These are phyloP conservation scores for Fusarium sp. DNA, from an alignment of 2,329 filamentous ascomycete species.

Conservation along the genomic window DNA sequence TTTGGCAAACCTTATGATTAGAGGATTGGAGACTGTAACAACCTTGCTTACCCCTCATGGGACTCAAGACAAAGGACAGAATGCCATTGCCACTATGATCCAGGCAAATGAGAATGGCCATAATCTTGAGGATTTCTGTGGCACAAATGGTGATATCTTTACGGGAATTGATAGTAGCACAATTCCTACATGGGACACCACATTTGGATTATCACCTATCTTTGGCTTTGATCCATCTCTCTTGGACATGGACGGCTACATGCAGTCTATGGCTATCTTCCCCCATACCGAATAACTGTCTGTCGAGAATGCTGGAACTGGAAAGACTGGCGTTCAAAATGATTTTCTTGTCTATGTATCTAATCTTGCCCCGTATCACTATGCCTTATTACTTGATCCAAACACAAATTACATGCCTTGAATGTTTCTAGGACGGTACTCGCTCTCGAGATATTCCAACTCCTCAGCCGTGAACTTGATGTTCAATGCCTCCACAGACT, in stretches of 20 bases:
- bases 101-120: neutral
- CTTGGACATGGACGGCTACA: slow-evolving; percentile 27
- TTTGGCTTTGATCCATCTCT: slow-evolving; percentile 45
- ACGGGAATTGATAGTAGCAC: slow-evolving; percentile 23
- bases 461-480: slow-evolving; percentile 68
- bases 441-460: slow-evolving; percentile 69
- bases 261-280: slow-evolving; percentile 35
- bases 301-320: neutral
- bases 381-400: neutral
- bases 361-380: neutral
- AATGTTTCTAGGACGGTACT: slow-evolving; percentile 66
- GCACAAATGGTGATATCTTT: slow-evolving; percentile 11
- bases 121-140: slow-evolving; percentile 2
- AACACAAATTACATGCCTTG: slow-evolving; percentile 41
- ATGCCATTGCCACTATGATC: neutral
- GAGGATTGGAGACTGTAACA: slow-evolving; percentile 53
- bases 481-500: slow-evolving; percentile 62
- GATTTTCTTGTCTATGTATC: slow-evolving; percentile 4
- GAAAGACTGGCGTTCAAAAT: neutral
- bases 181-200: slow-evolving; percentile 42
- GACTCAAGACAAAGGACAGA: neutral
- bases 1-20: slow-evolving; percentile 58
- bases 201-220: slow-evolving; percentile 45
- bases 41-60: slow-evolving; percentile 7
- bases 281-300: slow-evolving; percentile 8